phyloP scores from a whole-genome alignment of 192 early-diverging fungal genomes.

The Coemansia sp. region DNA sequence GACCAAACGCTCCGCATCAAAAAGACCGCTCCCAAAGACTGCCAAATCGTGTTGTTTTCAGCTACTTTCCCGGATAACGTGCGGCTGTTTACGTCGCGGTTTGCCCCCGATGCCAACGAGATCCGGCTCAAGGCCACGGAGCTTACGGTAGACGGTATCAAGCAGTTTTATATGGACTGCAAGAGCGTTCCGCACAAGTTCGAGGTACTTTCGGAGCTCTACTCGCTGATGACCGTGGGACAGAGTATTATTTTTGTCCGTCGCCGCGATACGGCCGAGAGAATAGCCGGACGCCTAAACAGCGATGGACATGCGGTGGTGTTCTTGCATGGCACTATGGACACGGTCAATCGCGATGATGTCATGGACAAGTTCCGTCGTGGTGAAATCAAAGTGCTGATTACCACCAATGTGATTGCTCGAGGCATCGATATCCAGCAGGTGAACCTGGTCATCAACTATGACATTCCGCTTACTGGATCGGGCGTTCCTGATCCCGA shows the following conservation, averaged over 20 bases:
- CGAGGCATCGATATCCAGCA: conserved; percentile 97
- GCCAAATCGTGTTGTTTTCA: conserved; percentile 91
- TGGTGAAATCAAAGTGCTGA: conserved; percentile 88
- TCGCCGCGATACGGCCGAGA: conserved; percentile 79
- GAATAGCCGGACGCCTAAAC: conserved; percentile 70
- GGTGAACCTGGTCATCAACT: conserved; percentile 95
- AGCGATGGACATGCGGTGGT: conserved; percentile 80
- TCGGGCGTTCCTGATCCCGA: conserved; percentile 74
- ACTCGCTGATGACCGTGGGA: conserved; percentile 82
- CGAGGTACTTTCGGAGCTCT: conserved; percentile 67
- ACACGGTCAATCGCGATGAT: conserved; percentile 74
- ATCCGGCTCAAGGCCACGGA: conserved; percentile 84
- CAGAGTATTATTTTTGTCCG: conserved; percentile 97
- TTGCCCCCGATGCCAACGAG: conserved; percentile 86
- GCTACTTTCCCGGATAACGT: conserved; percentile 88
- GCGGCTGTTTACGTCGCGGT: conserved; percentile 67
- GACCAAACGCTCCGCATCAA: conserved; percentile 86
- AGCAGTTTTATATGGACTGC: conserved; percentile 98
- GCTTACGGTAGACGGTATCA: conserved; percentile 89
- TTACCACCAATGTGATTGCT: conserved; percentile 95
- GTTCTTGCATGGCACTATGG: conserved; percentile 80
- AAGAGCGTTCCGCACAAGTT: conserved; percentile 74
- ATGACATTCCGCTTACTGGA: conserved; percentile 81
- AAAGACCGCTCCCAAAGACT: conserved; percentile 64
- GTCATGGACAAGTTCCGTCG: conserved; percentile 92